Evolutionary conservation across 495 filamentous ascomycete genomes (phyloP), one percentile per base, ranked within the genome.

Genomic region (Diplogelasinospora grovesii): DNA sequence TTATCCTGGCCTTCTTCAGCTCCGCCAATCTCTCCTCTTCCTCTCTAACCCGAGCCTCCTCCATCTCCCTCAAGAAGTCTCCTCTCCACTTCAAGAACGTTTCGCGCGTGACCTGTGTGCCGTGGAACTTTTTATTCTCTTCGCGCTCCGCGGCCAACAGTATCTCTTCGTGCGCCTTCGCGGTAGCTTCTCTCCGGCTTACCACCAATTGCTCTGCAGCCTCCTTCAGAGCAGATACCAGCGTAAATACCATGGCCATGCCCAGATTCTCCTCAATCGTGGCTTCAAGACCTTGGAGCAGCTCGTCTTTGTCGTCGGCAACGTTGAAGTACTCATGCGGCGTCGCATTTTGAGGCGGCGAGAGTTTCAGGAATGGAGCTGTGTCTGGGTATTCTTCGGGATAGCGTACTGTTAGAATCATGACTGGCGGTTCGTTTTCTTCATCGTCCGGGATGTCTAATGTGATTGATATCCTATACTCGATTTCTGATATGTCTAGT

Each of bases 211-310:
- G 69, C 66, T 99, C 92, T 4, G 86, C 87, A 24, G 71, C 69
- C 42, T 99, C 92, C 54, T 95, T 97, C 39, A 99, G 63, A 3
- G 85, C 78, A 26, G 81, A 84, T 22, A 89, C 79, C 13, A 99
- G 67, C 0, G 89, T 87, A 64, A 95, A 99, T 0, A 99, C 73
- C 92, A 99, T 99, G n/a, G 87, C 84, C 79, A 95, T 95, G 22
- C 92, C 92, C 24, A 97, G 58, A 45, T 89, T 97, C 61, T 97
- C 92, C 44, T 85, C 77, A 22, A 96, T 81, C 0, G 79, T 81
- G 3, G 75, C 69, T 28, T 78, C 56, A 11, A 97, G 70, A 3
- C 76, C 69, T 30, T 76, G 65, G 8, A 96, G 75, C 2, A 99
- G 73, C 28, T 59, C 59, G 26, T 73, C 71, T 47, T 83, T 84